phyloP scores from a whole-genome alignment of 1,284 basidiomycete species.

The Lignosus rhinocerotis region DNA sequence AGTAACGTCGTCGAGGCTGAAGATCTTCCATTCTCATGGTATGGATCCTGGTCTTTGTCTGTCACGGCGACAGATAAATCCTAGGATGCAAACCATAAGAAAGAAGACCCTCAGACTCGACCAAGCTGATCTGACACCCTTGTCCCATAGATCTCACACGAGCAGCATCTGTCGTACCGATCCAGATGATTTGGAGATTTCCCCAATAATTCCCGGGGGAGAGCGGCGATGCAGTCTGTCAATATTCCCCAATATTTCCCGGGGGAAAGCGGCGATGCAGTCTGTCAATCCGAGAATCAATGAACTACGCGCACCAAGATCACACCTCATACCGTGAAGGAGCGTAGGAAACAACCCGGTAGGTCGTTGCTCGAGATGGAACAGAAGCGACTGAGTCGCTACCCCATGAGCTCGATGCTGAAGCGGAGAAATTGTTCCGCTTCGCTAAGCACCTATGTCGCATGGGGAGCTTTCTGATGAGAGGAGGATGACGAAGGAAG shows the following conservation, averaged over 20 bases:
- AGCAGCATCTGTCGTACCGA: background rate
- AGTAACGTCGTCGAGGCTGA: conserved; percentile 5
- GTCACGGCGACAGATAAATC: conserved; percentile 16
- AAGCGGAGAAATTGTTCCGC: too few relatives aligned
- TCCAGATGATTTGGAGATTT: background rate
- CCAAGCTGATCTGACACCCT: background rate
- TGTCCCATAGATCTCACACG: background rate
- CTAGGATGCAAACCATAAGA: conserved; percentile 33
- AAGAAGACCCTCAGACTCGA: conserved; percentile 31
- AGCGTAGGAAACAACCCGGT: background rate
- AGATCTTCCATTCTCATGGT: conserved; percentile 44
- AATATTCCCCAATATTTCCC: too few relatives aligned
- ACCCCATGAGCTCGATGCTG: too few relatives aligned
- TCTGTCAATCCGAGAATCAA: background rate
- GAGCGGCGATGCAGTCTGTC: background rate
- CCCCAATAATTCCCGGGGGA: background rate
- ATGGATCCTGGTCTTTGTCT: conserved; percentile 29
- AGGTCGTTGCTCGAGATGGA: background rate
- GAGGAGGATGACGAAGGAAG: background rate
- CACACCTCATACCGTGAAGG: background rate
- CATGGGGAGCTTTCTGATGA: background rate
- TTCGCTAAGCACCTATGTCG: too few relatives aligned
- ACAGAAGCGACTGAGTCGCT: too few relatives aligned
- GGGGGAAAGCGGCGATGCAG: background rate
- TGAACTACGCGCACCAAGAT: background rate